Evolutionary conservation across 208 protist species (phyloP), one percentile per base, ranked within the genome.

Genomic region (Porcisia deanei): DNA sequence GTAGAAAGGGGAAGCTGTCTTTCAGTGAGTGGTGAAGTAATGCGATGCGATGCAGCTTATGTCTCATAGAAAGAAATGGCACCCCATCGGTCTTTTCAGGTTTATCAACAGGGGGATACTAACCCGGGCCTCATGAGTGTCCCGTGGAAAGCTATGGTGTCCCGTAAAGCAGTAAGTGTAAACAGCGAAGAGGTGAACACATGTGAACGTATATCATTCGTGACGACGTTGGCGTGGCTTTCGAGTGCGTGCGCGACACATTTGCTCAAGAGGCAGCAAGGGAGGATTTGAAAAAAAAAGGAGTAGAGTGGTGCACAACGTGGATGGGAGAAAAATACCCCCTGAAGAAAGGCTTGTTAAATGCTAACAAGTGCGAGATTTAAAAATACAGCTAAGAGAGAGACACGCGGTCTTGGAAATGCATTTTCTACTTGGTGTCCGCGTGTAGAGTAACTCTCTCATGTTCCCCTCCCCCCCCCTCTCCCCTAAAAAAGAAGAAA

Each of bases 111-210:
- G 16, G 25, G 25, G 66, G 66, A 57, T 57, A 57, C 47, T 4
- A 53, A 25, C 66, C 4, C 14, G 47, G 34, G 47, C n/a, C 37
- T 52, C 25, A 55, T 41, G 25, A 71, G 14, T 58, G 47, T 14
- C 25, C 47, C 10, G 14, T 57, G 8, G 47, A 3, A 71, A 30
- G 30, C 47, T 71, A 41, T 41, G n/a, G 66, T n/a, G 39, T 71
- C 54, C 25, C 61, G 22, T 71, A 68, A 71, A 66, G 66, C 45
- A 80, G 12, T 72, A 66, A 68, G 69, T 14, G 52, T 45, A 41
- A 75, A 53, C 22, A 10, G 43, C 22, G 53, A 71, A 55, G 22
- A 73, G 53, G 59, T 25, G 37, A 7, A 5, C 25, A 57, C 12
- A 41, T 30, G 8, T 41, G 25, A 9, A 67, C 64, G 20, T 34